Conservation (phyloP, 164 flowering plant species). For the Kalanchoe fedtschenkoi region DNA sequence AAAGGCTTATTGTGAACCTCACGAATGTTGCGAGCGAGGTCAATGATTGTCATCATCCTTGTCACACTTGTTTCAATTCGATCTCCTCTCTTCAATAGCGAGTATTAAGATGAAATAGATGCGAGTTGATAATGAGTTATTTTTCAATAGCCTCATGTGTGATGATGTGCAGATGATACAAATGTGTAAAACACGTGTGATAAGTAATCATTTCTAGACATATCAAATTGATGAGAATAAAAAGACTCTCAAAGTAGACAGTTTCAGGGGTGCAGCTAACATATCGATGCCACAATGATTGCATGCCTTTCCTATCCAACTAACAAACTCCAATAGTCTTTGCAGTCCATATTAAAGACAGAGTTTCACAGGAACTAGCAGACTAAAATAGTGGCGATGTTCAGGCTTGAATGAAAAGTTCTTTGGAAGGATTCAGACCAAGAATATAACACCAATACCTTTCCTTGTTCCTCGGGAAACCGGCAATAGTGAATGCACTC, state of each 20-base stretch:
- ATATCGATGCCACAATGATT: too few relatives aligned
- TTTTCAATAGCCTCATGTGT: background rate
- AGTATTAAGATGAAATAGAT: background rate
- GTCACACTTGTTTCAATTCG: slow-evolving; percentile 87
- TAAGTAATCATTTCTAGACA: background rate
- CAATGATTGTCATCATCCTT: slow-evolving; percentile 93
- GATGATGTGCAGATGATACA: background rate
- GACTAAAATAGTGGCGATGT: background rate
- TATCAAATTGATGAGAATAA: too few relatives aligned
- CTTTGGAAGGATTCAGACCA: background rate
- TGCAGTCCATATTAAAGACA: background rate
- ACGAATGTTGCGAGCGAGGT: slow-evolving; percentile 91
- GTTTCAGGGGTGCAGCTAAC: too few relatives aligned
- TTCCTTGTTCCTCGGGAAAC: slow-evolving; percentile 64
- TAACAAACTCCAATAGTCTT: too few relatives aligned
- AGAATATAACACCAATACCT: slow-evolving; percentile 30
- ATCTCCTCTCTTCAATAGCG: slow-evolving; percentile 42
- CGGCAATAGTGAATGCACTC: slow-evolving; percentile 83
- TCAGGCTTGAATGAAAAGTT: background rate
- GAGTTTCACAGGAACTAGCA: background rate
- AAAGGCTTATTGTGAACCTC: slow-evolving; percentile 90
- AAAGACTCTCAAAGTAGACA: too few relatives aligned
- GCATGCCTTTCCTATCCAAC: too few relatives aligned
- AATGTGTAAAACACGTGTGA: background rate
- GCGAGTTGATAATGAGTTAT: background rate